These are phyloP conservation scores for Carex littledalei DNA, from an alignment of 176 grass and related monocot species.

Conservation along the genomic window DNA sequence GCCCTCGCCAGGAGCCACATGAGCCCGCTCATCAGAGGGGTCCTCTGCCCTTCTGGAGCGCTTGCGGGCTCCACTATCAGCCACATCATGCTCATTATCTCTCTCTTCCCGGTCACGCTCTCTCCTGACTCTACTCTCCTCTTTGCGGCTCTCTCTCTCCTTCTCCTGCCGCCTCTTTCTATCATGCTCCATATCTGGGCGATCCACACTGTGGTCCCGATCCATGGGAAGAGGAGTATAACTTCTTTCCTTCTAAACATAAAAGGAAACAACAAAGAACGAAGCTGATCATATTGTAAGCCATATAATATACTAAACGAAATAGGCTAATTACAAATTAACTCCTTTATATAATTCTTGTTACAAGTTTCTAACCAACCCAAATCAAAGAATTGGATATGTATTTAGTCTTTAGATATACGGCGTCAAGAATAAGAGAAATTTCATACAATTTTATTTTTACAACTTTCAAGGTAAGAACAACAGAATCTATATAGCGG, in stretches of 20 bases:
- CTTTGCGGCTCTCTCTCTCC: constrained; percentile 71
- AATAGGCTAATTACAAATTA: neutral
- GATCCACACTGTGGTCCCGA: constrained; percentile 77
- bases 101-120: constrained; percentile 84
- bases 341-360: neutral
- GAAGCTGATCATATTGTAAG: constrained; percentile 4
- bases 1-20: neutral
- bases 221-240: constrained; percentile 50
- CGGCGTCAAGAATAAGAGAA: neutral
- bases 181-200: constrained; percentile 80
- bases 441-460: neutral
- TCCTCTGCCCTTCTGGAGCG: constrained; percentile 44
- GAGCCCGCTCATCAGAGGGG: constrained; percentile 17
- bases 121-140: constrained; percentile 61
- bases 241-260: constrained; percentile 69
- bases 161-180: constrained; percentile 66
- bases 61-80: constrained; percentile 65
- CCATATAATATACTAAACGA: neutral
- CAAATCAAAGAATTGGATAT: neutral
- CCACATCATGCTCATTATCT: constrained; percentile 76
- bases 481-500: neutral
- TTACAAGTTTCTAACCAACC: constrained; percentile 2
- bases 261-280: neutral
- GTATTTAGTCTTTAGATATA: neutral
- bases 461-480: neutral